Conservation (phyloP, 176 grass and related monocot genomes). For the Lolium rigidum region DNA sequence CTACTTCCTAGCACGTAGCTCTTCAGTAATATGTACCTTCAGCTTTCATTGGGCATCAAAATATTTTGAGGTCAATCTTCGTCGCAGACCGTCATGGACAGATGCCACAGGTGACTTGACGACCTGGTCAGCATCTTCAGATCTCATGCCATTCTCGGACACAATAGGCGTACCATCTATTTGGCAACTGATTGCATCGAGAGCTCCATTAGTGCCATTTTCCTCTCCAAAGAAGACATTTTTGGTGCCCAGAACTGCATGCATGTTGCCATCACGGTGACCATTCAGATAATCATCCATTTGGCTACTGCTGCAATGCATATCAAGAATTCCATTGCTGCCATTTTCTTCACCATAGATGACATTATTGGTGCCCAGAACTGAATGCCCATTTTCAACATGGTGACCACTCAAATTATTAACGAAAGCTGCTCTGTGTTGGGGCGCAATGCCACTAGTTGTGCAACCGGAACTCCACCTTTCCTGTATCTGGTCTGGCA, state of each 20-base stretch:
- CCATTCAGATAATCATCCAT: slow-evolving; percentile 17
- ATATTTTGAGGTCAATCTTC: slow-evolving; percentile 42
- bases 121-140: slow-evolving; percentile 35
- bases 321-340: neutral
- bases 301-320: slow-evolving; percentile 17
- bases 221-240: slow-evolving; percentile 30
- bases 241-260: slow-evolving; percentile 25
- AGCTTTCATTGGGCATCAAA: slow-evolving; percentile 48
- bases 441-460: slow-evolving; percentile 17
- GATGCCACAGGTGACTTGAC: slow-evolving; percentile 17
- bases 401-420: neutral
- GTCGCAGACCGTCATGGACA: slow-evolving; percentile 42
- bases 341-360: slow-evolving; percentile 40
- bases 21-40: slow-evolving; percentile 25
- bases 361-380: slow-evolving; percentile 22
- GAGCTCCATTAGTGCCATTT: slow-evolving; percentile 31
- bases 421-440: neutral
- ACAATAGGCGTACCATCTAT: slow-evolving; percentile 26
- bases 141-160: slow-evolving; percentile 34
- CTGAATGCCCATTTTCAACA: slow-evolving; percentile 45
- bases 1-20: slow-evolving; percentile 24
- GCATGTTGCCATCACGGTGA: slow-evolving; percentile 40
- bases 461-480: slow-evolving; percentile 25
- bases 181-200: slow-evolving; percentile 12
- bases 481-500: slow-evolving; percentile 40